A percentile compares a stretch with the other conserved stretches of the same genome.
Evolutionary conservation across 257 asterid species (phyloP).

Genomic region (Solanum chiquidenum): DNA sequence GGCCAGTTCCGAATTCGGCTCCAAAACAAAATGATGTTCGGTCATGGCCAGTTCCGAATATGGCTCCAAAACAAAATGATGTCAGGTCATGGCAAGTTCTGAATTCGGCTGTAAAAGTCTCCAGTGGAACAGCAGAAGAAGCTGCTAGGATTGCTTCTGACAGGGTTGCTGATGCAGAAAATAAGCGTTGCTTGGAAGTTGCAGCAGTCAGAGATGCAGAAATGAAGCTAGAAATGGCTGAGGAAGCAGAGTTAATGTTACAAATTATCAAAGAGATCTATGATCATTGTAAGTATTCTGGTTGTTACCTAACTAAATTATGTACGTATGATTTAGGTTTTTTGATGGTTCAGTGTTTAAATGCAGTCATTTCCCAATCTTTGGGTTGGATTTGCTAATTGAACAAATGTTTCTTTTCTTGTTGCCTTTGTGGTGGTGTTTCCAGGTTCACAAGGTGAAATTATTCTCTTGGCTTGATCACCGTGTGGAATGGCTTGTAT

Average conservation of each 20-base stretch:
- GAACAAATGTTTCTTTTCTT: not conserved
- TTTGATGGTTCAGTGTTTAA: not conserved
- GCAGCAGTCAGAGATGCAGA: constrained; percentile 39
- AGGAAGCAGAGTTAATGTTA: constrained; percentile 29
- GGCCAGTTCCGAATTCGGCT: not conserved
- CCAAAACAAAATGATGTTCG: constrained; percentile 16
- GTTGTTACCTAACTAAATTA: not conserved
- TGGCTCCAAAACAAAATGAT: constrained; percentile 13
- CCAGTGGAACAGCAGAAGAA: constrained; percentile 20
- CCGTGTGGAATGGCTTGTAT: not conserved
- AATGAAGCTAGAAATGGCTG: constrained; percentile 30
- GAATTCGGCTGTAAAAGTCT: not conserved
- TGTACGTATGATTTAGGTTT: not conserved
- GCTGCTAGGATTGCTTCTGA: constrained; percentile 33
- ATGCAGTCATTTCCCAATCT: not conserved
- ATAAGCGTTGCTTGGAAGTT: constrained; percentile 27
- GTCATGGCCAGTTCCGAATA: not conserved
- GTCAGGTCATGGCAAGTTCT: constrained; percentile 11
- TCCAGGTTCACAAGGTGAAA: constrained; percentile 27
- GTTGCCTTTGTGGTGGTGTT: not conserved
- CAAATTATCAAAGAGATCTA: constrained; percentile 14
- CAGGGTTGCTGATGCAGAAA: constrained; percentile 40
- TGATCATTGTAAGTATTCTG: constrained; percentile 11
- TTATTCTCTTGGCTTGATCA: constrained; percentile 9
- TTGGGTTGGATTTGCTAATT: not conserved